Percentiles rank a stretch among this genome's conserved stretches.
These are phyloP conservation scores for Penicillium verhagenii DNA, from an alignment of 495 filamentous ascomycete species.

Conservation along the genomic window DNA sequence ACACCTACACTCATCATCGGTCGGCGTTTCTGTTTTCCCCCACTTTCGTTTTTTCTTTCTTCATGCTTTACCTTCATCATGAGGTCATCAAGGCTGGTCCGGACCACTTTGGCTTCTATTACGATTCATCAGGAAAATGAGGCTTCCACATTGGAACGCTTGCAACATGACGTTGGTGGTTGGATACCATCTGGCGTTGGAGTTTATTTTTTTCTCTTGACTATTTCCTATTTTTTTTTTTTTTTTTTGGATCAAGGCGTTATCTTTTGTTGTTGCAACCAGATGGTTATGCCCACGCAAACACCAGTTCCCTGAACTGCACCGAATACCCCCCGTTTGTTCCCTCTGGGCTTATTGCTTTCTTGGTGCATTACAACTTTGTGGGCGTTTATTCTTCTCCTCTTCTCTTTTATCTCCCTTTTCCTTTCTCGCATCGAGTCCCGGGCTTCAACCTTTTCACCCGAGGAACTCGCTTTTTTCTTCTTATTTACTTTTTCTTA, in stretches of 20 bases:
- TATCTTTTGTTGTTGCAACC: not conserved
- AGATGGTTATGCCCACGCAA: not conserved
- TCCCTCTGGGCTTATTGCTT: not conserved
- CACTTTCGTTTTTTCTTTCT: constrained; percentile 12
- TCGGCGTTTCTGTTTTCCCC: constrained; percentile 26
- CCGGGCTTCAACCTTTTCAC: constrained; percentile 13
- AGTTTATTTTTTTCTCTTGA: not conserved
- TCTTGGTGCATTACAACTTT: not conserved
- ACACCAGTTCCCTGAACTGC: not conserved
- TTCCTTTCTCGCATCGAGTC: constrained; percentile 11
- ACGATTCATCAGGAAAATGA: constrained; percentile 17
- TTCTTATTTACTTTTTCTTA: constrained; percentile 14
- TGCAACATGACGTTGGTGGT: constrained; percentile 1
- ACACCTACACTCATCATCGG: constrained; percentile 15
- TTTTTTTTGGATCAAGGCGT: not conserved
- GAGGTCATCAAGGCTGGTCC: constrained; percentile 33
- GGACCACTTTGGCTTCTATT: constrained; percentile 23
- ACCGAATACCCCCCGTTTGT: not conserved
- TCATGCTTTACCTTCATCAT: constrained; percentile 21
- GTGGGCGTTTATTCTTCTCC: not conserved
- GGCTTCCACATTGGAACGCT: not conserved
- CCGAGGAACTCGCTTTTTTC: constrained; percentile 3
- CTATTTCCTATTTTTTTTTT: no score
- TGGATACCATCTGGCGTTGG: constrained; percentile 4
- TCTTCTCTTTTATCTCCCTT: not conserved